Conservation (phyloP, 2,329 filamentous ascomycete species). For the Xylariaceae sp. region DNA sequence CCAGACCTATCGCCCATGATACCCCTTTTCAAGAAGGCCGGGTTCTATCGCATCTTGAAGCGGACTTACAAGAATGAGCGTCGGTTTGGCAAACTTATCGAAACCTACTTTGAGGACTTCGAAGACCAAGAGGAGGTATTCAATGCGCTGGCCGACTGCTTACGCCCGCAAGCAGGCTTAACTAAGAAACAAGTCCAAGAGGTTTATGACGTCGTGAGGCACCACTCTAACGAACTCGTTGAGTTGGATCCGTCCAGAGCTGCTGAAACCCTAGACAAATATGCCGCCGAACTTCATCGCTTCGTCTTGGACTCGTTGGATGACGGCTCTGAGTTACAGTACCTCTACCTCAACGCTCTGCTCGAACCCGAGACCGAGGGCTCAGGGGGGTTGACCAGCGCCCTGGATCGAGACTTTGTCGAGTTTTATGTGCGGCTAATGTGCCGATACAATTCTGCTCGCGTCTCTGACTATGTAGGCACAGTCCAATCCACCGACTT, state of each 20-base stretch:
- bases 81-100: slow-evolving; percentile 72
- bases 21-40: slow-evolving; percentile 70
- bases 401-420: slow-evolving; percentile 56
- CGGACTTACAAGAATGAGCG: slow-evolving; percentile 76
- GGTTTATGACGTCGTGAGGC: slow-evolving; percentile 61
- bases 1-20: slow-evolving; percentile 74
- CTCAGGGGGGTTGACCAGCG: slow-evolving; percentile 26
- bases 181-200: slow-evolving; percentile 68
- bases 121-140: slow-evolving; percentile 74
- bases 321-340: slow-evolving; percentile 62
- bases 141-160: slow-evolving; percentile 69
- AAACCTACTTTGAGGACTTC: slow-evolving; percentile 80
- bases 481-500: slow-evolving; percentile 72
- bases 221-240: slow-evolving; percentile 63
- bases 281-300: slow-evolving; percentile 62
- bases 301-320: slow-evolving; percentile 58
- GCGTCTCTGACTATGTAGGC: slow-evolving; percentile 82
- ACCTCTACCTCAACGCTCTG: slow-evolving; percentile 70
- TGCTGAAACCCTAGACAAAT: slow-evolving; percentile 59
- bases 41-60: slow-evolving; percentile 90
- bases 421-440: slow-evolving; percentile 88
- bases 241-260: slow-evolving; percentile 61
- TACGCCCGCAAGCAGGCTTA: slow-evolving; percentile 61
- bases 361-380: slow-evolving; percentile 56
- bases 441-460: slow-evolving; percentile 76